A percentile compares a stretch with the other conserved stretches of the same genome.
phyloP scores from a whole-genome alignment of 2,329 filamentous ascomycete species.

The Colletotrichum magnum region DNA sequence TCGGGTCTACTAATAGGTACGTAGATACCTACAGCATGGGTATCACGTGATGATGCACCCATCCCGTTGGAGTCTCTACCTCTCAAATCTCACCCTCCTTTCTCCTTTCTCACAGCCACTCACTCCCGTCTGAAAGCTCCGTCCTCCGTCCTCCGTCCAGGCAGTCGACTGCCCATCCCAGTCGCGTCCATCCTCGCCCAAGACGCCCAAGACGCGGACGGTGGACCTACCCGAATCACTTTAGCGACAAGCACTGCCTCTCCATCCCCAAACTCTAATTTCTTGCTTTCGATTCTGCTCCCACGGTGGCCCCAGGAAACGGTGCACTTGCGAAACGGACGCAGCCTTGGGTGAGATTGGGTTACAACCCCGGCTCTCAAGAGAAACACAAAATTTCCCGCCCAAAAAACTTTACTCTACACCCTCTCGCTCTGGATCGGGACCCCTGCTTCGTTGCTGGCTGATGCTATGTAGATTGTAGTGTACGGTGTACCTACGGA shows the following conservation, averaged over 20 bases:
- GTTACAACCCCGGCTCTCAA: neutral
- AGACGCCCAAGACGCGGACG: neutral
- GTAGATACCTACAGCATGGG: neutral
- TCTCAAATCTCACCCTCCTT: too few species aligned
- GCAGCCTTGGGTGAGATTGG: slow-evolving; percentile 28
- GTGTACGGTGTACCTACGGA: neutral
- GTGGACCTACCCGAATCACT: slow-evolving; percentile 18
- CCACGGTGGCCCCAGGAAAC: slow-evolving; percentile 28
- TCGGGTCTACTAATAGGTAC: neutral
- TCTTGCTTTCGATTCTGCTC: slow-evolving; percentile 15
- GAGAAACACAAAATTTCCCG: slow-evolving; percentile 18
- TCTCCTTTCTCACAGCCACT: too few species aligned
- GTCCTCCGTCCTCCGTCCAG: neutral
- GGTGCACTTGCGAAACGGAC: slow-evolving; percentile 22
- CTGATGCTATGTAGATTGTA: neutral
- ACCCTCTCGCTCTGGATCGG: neutral
- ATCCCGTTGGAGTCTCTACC: too few species aligned
- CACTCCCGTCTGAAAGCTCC: too few species aligned
- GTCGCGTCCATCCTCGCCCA: neutral
- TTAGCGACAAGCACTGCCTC: slow-evolving; percentile 14
- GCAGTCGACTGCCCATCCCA: neutral
- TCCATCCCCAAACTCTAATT: slow-evolving; percentile 27
- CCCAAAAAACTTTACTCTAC: neutral
- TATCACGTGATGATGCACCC: too few species aligned
- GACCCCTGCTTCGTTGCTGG: neutral